Evolutionary conservation across 306 rosid species (phyloP), one percentile per base, ranked within the genome.

Genomic region (Fagus sylvatica): DNA sequence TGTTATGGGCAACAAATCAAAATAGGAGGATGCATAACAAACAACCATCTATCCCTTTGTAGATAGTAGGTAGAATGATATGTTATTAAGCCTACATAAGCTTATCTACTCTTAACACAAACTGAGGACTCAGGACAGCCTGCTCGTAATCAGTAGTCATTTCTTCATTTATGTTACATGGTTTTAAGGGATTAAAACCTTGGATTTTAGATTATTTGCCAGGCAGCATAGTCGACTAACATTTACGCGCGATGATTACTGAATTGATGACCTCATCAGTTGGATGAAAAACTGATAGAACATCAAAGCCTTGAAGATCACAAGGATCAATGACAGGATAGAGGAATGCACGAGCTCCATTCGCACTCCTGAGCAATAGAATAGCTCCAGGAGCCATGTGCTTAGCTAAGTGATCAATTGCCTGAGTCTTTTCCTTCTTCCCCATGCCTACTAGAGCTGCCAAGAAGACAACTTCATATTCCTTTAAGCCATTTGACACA

Each of bases 381-480:
- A 86, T 59, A 0, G 97, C 89, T 1, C 93, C 94, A 0, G 91
- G 93, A 0, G 90, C 80, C 98, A 94, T 91, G 78, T 82, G 22
- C 76, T 85, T 76, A 0, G 80, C 89, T 84, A 94, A 79, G 37
- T 94, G 98, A 7, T 81, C 78, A 2, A 94, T 84, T 10, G 88
- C 81, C 17, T 72, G 72, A 7, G 69, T 69, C 69, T 91, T 94
- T 8, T 85, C 93, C 32, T 82, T 87, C 19, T 73, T 87, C 59
- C 88, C 87, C 97, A 94, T 87, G 1, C 97, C 98, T 3, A 94
- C 97, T 0, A 94, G 87, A 0, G 98, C 97, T 1, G 98, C 98
- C 81, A 94, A 72, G 74, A 86, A 91, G 41, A 94, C 94, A 43
- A 90, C 91, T 1, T 91, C 97, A 11, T 78, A 91, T 1, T 88